These are phyloP conservation scores for Candida chilensis DNA, from an alignment of 805 yeast species.

Conservation along the genomic window DNA sequence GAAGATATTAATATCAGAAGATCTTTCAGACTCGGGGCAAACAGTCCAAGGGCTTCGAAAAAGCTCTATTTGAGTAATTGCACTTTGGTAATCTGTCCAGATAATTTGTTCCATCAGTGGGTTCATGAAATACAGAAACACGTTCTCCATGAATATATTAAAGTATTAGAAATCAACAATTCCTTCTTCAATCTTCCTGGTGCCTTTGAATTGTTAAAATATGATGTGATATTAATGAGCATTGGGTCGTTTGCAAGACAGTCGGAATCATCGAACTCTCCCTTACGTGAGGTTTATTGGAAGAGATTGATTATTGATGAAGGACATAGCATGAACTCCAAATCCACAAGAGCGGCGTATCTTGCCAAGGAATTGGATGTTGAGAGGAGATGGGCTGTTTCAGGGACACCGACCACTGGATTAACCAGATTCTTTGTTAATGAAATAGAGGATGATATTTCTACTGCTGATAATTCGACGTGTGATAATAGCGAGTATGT, in stretches of 20 bases:
- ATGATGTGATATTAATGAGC: slow-evolving; percentile 46
- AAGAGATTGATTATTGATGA: slow-evolving; percentile 68
- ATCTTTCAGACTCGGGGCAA: slow-evolving; percentile 9
- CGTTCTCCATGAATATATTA: slow-evolving; percentile 25
- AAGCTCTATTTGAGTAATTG: slow-evolving; percentile 37
- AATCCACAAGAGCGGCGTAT: slow-evolving; percentile 36
- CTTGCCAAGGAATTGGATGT: slow-evolving; percentile 38
- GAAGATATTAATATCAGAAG: slow-evolving; percentile 6
- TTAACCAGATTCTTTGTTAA: slow-evolving; percentile 48
- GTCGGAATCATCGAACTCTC: slow-evolving; percentile 17
- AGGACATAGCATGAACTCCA: slow-evolving; percentile 57
- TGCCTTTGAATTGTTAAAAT: slow-evolving; percentile 23
- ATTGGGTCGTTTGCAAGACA: slow-evolving; percentile 35
- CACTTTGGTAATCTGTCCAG: slow-evolving; percentile 57
- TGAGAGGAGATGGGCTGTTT: slow-evolving; percentile 66
- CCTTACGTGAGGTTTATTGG: slow-evolving; percentile 44
- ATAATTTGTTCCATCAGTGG: slow-evolving; percentile 64
- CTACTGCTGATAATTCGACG: slow-evolving; percentile 3
- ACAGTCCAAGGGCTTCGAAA: slow-evolving; percentile 8
- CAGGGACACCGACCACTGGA: slow-evolving; percentile 73
- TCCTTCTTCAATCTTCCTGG: slow-evolving; percentile 12
- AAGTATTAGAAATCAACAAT: slow-evolving; percentile 16
- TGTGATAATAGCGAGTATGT: slow-evolving; percentile 20
- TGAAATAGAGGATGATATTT: slow-evolving; percentile 12
- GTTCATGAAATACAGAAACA: slow-evolving; percentile 48